Conservation (phyloP, 2,329 filamentous ascomycete species). For the Nemania serpens region DNA sequence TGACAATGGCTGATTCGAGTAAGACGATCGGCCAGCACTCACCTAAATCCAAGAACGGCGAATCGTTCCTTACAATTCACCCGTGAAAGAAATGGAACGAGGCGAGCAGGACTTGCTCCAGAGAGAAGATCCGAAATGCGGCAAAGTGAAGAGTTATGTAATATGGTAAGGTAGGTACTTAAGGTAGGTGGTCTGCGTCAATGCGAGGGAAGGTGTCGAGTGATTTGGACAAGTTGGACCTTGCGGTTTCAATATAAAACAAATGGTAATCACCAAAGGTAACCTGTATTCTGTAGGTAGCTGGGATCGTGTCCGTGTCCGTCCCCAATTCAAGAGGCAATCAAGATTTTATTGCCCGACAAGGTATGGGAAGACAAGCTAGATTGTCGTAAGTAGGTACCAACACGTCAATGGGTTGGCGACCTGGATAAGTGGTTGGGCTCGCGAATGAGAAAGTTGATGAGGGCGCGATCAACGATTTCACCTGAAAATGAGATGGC, state of each 20-base stretch:
- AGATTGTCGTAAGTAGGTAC: background rate
- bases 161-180: background rate
- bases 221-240: background rate
- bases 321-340: background rate
- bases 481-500: slow-evolving; percentile 6
- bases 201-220: background rate
- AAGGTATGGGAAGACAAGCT: background rate
- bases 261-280: slow-evolving; percentile 5
- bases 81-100: background rate
- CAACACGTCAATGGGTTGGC: no score
- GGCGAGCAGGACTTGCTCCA: background rate
- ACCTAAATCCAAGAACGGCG: slow-evolving; percentile 10
- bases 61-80: background rate
- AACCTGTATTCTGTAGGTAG: slow-evolving; percentile 2
- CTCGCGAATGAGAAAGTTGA: background rate
- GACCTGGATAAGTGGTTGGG: background rate
- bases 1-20: slow-evolving; percentile 12
- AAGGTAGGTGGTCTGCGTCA: background rate
- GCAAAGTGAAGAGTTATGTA: background rate
- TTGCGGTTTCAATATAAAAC: slow-evolving; percentile 1
- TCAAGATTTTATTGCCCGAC: background rate
- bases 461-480: background rate
- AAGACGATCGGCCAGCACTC: slow-evolving; percentile 23
- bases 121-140: background rate
- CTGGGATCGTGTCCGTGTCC: background rate